A percentile compares a stretch with the other conserved stretches of the same genome.
phyloP scores from a whole-genome alignment of 345 rosid genomes.

The Populus nigra region DNA sequence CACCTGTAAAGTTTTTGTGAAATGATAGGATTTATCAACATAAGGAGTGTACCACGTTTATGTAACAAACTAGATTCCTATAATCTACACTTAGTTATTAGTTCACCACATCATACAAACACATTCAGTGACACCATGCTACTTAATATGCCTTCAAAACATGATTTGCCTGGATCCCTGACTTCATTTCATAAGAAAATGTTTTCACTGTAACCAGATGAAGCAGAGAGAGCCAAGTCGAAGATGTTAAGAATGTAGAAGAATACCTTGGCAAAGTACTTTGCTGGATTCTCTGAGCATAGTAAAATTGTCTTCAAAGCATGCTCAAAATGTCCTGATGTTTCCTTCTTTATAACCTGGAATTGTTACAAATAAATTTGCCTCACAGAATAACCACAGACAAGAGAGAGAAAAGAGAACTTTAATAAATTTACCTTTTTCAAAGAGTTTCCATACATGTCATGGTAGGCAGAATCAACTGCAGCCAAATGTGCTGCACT shows the following conservation, averaged over 20 bases:
- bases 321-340: slow-evolving; percentile 53
- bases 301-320: slow-evolving; percentile 51
- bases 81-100: neutral
- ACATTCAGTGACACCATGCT: neutral
- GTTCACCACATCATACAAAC: neutral
- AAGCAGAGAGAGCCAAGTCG: neutral
- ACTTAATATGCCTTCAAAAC: neutral
- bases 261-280: slow-evolving; percentile 54
- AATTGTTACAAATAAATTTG: neutral
- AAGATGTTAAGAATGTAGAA: neutral
- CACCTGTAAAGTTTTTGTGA: slow-evolving; percentile 29
- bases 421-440: slow-evolving; percentile 44
- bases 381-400: neutral
- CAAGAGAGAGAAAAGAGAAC: neutral
- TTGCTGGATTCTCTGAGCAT: slow-evolving; percentile 56
- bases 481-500: slow-evolving; percentile 63
- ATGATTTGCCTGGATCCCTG: neutral
- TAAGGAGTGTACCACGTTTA: neutral
- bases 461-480: slow-evolving; percentile 39
- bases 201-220: neutral
- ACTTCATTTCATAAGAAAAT: too few relatives aligned
- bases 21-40: neutral
- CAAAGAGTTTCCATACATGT: slow-evolving; percentile 45
- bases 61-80: neutral
- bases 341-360: slow-evolving; percentile 63